A percentile compares a stretch with the other conserved stretches of the same genome.
phyloP scores from a whole-genome alignment of 805 yeast species.

The Clavispora vitiphila region DNA sequence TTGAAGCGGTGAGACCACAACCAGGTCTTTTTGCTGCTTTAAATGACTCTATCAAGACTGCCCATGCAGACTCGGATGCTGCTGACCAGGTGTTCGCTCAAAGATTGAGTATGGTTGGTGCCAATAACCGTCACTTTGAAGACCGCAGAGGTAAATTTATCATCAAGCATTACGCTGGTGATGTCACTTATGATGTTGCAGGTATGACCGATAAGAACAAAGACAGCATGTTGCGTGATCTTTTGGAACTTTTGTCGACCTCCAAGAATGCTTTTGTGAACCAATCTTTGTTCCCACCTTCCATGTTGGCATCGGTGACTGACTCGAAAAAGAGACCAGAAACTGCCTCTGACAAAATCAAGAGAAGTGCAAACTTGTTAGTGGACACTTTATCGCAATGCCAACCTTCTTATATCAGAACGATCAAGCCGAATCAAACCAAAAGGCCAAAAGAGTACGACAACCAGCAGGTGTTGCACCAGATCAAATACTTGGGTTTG shows the following conservation, averaged over 20 bases:
- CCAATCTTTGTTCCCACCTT: conserved; percentile 40
- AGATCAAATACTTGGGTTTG: conserved; percentile 90
- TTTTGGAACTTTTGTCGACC: conserved; percentile 71
- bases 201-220: conserved; percentile 96
- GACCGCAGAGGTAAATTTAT: conserved; percentile 82
- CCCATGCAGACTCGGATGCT: conserved; percentile 94
- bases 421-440: conserved; percentile 94
- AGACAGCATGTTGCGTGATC: conserved; percentile 86
- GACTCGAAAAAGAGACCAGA: conserved; percentile 81
- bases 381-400: conserved; percentile 86
- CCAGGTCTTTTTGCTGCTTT: conserved; percentile 96
- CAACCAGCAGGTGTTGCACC: conserved; percentile 85
- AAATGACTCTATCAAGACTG: conserved; percentile 96
- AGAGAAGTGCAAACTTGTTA: conserved; percentile 81
- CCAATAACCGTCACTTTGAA: conserved; percentile 82
- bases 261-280: conserved; percentile 69
- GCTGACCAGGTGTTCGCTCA: conserved; percentile 96
- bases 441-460: conserved; percentile 89
- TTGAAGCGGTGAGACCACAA: conserved; percentile 82
- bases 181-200: conserved; percentile 84
- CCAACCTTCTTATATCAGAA: conserved; percentile 94
- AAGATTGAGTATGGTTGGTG: conserved; percentile 74
- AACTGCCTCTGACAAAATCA: conserved; percentile 94
- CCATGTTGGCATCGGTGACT: conserved; percentile 27
- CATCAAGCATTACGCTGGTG: conserved; percentile 97